These are phyloP conservation scores for Ogataea pini DNA, from an alignment of 805 yeast species.

Conservation along the genomic window DNA sequence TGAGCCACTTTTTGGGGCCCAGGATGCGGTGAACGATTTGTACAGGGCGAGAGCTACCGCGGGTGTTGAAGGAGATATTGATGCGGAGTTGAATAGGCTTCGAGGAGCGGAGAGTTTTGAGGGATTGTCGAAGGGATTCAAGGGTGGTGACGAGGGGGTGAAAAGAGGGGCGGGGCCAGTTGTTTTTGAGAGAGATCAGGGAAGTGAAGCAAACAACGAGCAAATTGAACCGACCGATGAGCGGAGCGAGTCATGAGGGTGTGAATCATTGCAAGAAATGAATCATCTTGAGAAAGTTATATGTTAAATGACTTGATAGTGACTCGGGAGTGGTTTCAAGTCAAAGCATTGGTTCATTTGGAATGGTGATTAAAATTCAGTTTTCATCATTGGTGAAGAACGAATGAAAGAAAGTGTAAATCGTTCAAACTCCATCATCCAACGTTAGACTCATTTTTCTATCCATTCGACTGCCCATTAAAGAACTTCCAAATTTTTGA, in stretches of 20 bases:
- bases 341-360: too few species aligned
- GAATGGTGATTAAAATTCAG: too few species aligned
- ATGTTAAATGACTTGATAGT: too few species aligned
- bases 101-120: constrained; percentile 17
- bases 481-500: too few species aligned
- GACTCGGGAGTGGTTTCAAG: too few species aligned
- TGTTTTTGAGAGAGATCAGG: constrained; percentile 28
- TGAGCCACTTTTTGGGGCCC: constrained; percentile 52
- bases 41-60: constrained; percentile 44
- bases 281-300: too few species aligned
- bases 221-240: background rate
- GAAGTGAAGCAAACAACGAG: too few species aligned
- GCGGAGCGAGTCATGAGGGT: constrained; percentile 8
- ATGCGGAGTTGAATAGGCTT: constrained; percentile 11
- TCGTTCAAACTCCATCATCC: too few species aligned
- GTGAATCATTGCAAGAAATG: constrained; percentile 11
- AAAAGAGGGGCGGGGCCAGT: constrained; percentile 19
- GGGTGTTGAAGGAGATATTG: constrained; percentile 21
- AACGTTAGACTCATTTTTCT: too few species aligned
- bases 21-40: constrained; percentile 50
- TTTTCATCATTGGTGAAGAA: too few species aligned
- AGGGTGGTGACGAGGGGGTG: constrained; percentile 4
- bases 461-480: too few species aligned
- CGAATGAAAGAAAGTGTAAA: too few species aligned
- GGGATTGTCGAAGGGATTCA: constrained; percentile 15